Percentiles rank a stretch among this genome's conserved stretches.
Evolutionary conservation across 2,329 filamentous ascomycete species (phyloP).

Genomic region (Trematosphaeria pertusa): DNA sequence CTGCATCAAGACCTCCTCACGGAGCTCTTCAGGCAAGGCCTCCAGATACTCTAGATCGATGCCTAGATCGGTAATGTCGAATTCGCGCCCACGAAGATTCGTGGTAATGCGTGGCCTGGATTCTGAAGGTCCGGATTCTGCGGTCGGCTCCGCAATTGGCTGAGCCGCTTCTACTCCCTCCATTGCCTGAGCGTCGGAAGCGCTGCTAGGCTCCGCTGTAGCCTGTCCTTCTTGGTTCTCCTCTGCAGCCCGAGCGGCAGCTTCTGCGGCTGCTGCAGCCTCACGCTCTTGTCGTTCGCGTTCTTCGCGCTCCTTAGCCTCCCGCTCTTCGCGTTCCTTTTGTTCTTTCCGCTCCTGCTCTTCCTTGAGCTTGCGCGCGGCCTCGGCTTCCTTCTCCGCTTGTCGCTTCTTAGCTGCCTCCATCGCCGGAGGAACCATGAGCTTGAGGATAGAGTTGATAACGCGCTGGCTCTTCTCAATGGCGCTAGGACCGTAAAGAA

Average conservation of each 20-base stretch:
- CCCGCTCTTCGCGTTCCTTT: conserved; percentile 59
- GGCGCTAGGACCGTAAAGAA: conserved; percentile 77
- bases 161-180: conserved; percentile 72
- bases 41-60: conserved; percentile 95
- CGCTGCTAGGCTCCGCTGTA: conserved; percentile 47
- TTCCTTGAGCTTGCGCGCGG: conserved; percentile 66
- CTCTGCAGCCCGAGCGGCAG: conserved; percentile 45
- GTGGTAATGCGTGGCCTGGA: conserved; percentile 71
- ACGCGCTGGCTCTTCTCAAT: conserved; percentile 74
- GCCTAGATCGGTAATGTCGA: conserved; percentile 92
- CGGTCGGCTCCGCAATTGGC: conserved; percentile 39
- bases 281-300: conserved; percentile 53
- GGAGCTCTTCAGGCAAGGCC: conserved; percentile 94
- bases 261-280: conserved; percentile 48
- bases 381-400: conserved; percentile 75
- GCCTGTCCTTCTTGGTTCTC: conserved; percentile 22
- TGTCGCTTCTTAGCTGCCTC: conserved; percentile 78
- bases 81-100: conserved; percentile 82
- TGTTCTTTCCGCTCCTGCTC: conserved; percentile 70
- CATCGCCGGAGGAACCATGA: conserved; percentile 83
- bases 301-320: conserved; percentile 52
- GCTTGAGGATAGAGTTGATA: conserved; percentile 71
- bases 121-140: conserved; percentile 45
- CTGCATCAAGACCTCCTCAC: conserved; percentile 93
- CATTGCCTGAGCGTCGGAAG: conserved; percentile 65